phyloP scores from a whole-genome alignment of 441 rosid species.

The Corymbia calophylla region DNA sequence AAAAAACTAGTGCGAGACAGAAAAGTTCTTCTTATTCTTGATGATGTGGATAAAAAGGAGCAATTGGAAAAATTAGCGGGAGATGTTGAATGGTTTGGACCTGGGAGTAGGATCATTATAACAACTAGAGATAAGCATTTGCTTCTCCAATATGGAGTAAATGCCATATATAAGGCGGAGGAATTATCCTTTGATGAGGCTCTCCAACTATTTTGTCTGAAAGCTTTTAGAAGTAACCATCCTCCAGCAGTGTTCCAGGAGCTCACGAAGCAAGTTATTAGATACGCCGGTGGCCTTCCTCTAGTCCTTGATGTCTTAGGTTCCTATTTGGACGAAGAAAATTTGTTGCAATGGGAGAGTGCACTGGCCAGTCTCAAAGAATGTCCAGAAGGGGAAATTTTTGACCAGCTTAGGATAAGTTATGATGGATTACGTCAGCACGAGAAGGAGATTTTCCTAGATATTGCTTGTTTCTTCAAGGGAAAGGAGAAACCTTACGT shows the following conservation, averaged over 20 bases:
- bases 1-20: not conserved
- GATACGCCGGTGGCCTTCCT: slow-evolving; percentile 30
- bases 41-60: slow-evolving; percentile 19
- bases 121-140: slow-evolving; percentile 26
- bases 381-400: slow-evolving; percentile 6
- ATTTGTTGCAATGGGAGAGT: slow-evolving; percentile 13
- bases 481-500: slow-evolving; percentile 1
- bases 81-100: slow-evolving; percentile 27
- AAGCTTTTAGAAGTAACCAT: slow-evolving; percentile 17
- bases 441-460: slow-evolving; percentile 29
- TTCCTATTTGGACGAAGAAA: not conserved
- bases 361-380: not conserved
- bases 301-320: slow-evolving; percentile 32
- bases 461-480: slow-evolving; percentile 27
- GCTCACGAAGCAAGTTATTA: not conserved
- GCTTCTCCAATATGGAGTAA: slow-evolving; percentile 8
- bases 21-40: slow-evolving; percentile 16
- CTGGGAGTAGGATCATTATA: slow-evolving; percentile 30
- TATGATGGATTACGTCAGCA: slow-evolving; percentile 18
- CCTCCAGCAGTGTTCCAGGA: not conserved
- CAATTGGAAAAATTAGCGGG: slow-evolving; percentile 14
- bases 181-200: slow-evolving; percentile 9
- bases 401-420: slow-evolving; percentile 21
- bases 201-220: slow-evolving; percentile 15
- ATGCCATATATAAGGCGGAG: not conserved